Percentiles rank a stretch among this genome's conserved stretches.
phyloP scores from a whole-genome alignment of 805 yeast species.

The Lipomyces japonicus region DNA sequence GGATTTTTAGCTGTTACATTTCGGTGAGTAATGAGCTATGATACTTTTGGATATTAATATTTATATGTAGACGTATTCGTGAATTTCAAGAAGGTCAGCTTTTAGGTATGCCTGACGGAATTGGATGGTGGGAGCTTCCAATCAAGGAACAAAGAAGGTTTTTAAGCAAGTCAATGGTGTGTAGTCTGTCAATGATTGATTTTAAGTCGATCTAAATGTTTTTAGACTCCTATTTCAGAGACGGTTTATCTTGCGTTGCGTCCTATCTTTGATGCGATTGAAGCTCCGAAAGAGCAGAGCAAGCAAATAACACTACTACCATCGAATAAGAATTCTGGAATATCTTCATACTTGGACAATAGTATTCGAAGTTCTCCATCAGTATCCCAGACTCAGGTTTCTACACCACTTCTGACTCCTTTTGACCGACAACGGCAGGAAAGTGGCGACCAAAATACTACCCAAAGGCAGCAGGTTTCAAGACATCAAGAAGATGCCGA shows the following conservation, averaged over 20 bases:
- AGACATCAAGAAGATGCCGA: too few species aligned
- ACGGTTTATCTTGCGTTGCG: conserved; percentile 13
- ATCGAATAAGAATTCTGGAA: neutral
- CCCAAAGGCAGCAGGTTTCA: too few species aligned
- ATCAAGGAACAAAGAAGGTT: conserved; percentile 17
- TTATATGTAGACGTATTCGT: conserved; percentile 9
- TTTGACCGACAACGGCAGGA: too few species aligned
- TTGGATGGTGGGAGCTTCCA: conserved; percentile 17
- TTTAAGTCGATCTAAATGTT: neutral
- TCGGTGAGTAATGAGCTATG: neutral
- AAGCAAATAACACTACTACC: neutral
- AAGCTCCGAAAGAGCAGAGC: conserved; percentile 2
- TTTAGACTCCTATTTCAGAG: conserved; percentile 16
- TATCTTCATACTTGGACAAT: too few species aligned
- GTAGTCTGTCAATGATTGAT: neutral
- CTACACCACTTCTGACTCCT: too few species aligned
- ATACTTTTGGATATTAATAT: neutral
- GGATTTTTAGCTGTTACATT: conserved; percentile 19
- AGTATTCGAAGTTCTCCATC: too few species aligned
- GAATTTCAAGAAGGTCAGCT: conserved; percentile 15
- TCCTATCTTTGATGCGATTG: conserved; percentile 7
- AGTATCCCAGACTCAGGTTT: too few species aligned
- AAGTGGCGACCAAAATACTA: too few species aligned
- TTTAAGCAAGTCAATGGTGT: conserved; percentile 16
- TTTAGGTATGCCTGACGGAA: conserved; percentile 11